phyloP scores from a whole-genome alignment of 345 rosid genomes.

The Camelina sativa region DNA sequence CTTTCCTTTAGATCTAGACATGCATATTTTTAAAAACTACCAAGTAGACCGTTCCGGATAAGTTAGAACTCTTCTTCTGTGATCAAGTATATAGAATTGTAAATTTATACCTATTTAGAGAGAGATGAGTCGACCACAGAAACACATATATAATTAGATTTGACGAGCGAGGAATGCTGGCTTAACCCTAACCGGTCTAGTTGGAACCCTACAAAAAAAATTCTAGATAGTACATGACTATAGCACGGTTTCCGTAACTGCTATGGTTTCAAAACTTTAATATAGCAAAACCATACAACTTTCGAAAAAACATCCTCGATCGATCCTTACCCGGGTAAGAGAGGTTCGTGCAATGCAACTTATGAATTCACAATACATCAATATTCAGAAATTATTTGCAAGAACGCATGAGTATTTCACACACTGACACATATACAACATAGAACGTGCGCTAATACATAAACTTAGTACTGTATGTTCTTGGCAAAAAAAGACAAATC shows the following conservation, averaged over 20 bases:
- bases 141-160: background rate
- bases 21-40: background rate
- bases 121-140: background rate
- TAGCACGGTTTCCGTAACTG: too few species aligned
- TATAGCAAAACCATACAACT: background rate
- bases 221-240: too few species aligned
- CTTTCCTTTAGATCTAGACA: background rate
- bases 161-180: too few species aligned
- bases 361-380: background rate
- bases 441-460: too few species aligned
- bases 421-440: background rate
- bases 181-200: too few species aligned
- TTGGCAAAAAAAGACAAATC: too few species aligned
- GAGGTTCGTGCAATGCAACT: background rate
- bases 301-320: background rate
- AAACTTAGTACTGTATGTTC: too few species aligned
- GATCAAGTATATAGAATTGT: background rate
- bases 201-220: too few species aligned
- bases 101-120: background rate
- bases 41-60: background rate
- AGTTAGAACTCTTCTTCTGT: background rate
- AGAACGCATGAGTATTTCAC: background rate
- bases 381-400: background rate
- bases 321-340: background rate
- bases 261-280: background rate